phyloP scores from a whole-genome alignment of 1,139 yeast genomes.

The Sugiyamaella grinbergsii region DNA sequence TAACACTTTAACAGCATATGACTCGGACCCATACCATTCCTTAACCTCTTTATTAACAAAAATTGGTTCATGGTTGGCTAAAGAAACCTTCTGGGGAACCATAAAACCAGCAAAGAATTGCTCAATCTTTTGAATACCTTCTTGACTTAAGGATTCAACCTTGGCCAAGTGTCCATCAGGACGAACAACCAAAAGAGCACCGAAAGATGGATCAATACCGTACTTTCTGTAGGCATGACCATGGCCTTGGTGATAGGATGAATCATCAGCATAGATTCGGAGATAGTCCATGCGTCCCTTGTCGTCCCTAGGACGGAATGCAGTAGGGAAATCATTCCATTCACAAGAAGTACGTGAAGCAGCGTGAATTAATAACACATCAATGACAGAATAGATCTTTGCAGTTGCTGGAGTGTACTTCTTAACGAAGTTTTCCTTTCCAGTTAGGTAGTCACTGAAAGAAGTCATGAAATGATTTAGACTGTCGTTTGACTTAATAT shows the following conservation, averaged over 20 bases:
- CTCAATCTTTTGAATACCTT: conserved; percentile 36
- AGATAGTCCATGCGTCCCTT: conserved; percentile 43
- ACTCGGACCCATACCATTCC: conserved; percentile 27
- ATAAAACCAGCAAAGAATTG: conserved; percentile 36
- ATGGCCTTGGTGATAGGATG: conserved; percentile 36
- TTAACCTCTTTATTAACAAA: conserved; percentile 22
- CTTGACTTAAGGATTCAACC: conserved; percentile 33
- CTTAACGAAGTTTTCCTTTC: conserved; percentile 32
- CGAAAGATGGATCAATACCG: conserved; percentile 39
- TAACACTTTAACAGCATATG: conserved; percentile 3
- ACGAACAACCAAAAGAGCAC: conserved; percentile 41
- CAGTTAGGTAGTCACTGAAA: conserved; percentile 33
- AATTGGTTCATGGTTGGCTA: conserved; percentile 25
- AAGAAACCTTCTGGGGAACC: conserved; percentile 34
- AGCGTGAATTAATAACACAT: conserved; percentile 38
- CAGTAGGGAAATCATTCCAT: conserved; percentile 40
- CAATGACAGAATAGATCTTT: conserved; percentile 37
- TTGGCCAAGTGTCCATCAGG: conserved; percentile 46
- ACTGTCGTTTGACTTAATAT: conserved; percentile 28
- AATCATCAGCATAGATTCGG: conserved; percentile 39
- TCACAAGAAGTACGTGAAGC: conserved; percentile 35
- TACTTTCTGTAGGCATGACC: conserved; percentile 38
- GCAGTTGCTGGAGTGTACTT: conserved; percentile 40
- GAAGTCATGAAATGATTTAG: conserved; percentile 25
- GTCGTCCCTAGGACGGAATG: conserved; percentile 39